Conservation (phyloP, 768 basidiomycete species). For the Leccinum boreale region DNA sequence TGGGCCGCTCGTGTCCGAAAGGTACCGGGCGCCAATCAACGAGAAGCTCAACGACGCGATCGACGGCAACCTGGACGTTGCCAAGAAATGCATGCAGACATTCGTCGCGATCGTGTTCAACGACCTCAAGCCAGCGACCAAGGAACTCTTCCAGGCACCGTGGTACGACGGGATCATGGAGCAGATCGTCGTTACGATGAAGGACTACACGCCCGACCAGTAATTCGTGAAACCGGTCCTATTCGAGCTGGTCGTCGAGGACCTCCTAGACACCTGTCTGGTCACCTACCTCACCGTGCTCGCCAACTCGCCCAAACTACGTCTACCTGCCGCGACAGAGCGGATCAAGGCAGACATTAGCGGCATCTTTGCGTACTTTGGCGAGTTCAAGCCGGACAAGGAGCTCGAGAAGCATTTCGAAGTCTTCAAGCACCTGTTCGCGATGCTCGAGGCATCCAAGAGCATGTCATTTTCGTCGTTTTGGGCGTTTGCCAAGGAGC, state of each 20-base stretch:
- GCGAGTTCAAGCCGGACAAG: constrained; percentile 66
- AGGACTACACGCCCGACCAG: constrained; percentile 95
- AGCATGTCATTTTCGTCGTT: constrained; percentile 65
- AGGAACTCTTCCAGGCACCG: constrained; percentile 71
- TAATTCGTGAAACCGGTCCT: constrained; percentile 86
- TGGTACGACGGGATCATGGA: constrained; percentile 92
- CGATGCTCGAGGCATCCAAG: constrained; percentile 81
- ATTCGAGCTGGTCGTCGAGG: constrained; percentile 88
- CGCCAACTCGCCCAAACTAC: constrained; percentile 78
- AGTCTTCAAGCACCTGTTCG: constrained; percentile 78
- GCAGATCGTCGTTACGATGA: constrained; percentile 92
- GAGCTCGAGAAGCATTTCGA: constrained; percentile 84
- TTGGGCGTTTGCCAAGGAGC: constrained; percentile 41
- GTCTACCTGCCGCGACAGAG: constrained; percentile 74
- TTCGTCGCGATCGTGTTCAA: constrained; percentile 95
- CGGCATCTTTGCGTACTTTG: constrained; percentile 78
- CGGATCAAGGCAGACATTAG: constrained; percentile 78
- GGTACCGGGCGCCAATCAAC: constrained; percentile 80
- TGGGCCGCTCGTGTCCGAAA: constrained; percentile 89
- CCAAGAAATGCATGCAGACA: constrained; percentile 95
- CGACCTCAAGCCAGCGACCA: constrained; percentile 85
- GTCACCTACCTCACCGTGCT: constrained; percentile 87
- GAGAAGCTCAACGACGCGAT: constrained; percentile 93
- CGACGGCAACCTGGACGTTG: constrained; percentile 97
- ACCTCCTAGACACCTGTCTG: constrained; percentile 85